phyloP scores from a whole-genome alignment of 805 yeast genomes.

The Nakazawaea ambrosiae region DNA sequence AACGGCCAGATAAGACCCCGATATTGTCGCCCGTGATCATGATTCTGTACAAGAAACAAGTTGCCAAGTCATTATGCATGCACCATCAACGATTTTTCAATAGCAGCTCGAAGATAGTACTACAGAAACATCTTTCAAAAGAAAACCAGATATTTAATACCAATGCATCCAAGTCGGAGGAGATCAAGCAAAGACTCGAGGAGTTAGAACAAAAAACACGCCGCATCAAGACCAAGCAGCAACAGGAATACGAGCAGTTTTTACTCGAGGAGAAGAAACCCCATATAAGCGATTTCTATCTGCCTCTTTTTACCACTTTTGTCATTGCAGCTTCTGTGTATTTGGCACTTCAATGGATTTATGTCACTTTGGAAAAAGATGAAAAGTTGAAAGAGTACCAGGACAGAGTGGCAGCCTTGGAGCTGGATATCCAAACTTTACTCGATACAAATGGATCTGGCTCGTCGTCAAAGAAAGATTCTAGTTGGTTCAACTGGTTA shows the following conservation, averaged over 20 bases:
- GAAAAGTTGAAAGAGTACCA: constrained; percentile 19
- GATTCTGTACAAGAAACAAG: too few relatives aligned
- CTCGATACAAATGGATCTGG: constrained; percentile 16
- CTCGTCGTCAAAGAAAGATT: neutral
- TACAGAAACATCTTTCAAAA: too few relatives aligned
- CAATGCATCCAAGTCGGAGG: neutral
- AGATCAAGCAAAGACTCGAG: constrained; percentile 4
- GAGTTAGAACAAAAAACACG: constrained; percentile 4
- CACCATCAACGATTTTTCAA: too few relatives aligned
- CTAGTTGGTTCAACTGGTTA: constrained; percentile 8
- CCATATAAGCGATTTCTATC: constrained; percentile 22
- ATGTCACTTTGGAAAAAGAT: constrained; percentile 26
- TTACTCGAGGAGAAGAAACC: constrained; percentile 20
- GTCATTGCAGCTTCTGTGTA: constrained; percentile 25
- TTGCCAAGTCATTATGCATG: too few relatives aligned
- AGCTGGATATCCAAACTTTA: constrained; percentile 19
- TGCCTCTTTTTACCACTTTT: constrained; percentile 25
- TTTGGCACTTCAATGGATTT: constrained; percentile 23
- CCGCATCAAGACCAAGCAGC: constrained; percentile 1
- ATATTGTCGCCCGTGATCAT: too few relatives aligned
- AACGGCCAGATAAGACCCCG: too few relatives aligned
- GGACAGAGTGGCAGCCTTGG: constrained; percentile 17
- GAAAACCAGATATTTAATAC: too few relatives aligned
- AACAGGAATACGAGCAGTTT: constrained; percentile 6
- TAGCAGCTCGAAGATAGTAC: too few relatives aligned